Evolutionary conservation across 2,329 filamentous ascomycete species (phyloP), one percentile per base, ranked within the genome.

Genomic region (Fusarium nisikadoi): DNA sequence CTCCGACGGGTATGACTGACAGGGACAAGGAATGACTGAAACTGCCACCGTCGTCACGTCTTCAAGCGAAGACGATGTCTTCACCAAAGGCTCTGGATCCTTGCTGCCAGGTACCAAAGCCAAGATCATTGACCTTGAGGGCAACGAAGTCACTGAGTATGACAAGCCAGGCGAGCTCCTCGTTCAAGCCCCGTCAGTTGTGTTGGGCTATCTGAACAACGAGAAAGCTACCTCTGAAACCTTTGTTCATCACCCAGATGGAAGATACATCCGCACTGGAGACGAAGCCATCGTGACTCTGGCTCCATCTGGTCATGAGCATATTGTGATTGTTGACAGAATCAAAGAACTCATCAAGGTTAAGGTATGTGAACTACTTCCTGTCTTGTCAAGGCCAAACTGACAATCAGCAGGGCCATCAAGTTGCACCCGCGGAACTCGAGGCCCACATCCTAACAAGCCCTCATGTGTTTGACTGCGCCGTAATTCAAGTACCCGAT

Each of bases 171-270:
- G 95, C 35, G 95, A 98, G 80, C 86, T 98, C 4, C 86, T 93
- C 19, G 88, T 97, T n/a, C 92, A 94, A 79, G 90, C 89, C 0
- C 94, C 94, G 0, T 91, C 91, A 2, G 89, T 97, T 5, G 90
- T 93, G 0, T 81, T 97, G 2, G 95, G 95, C 1, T 98, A 98
- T 75, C 82, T 97, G 55, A 92, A 97, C 81, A 97, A 97, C 77
- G 90, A 93, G 43, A 91, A 93, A 75, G 94, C 95, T 7, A 97
- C 91, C 11, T 86, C 88, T 52, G 94, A 97, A 78, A 96, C 94
- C 0, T 98, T 94, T 76, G 77, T 90, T 0, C 83, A 82, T 66
- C 85, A 90, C 54, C 84, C 91, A 4, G 90, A 94, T 70, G 90
- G 90, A 6, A 82, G 90, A 70, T 96, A 94, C 89, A 89, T 97